Percentiles rank a stretch among this genome's conserved stretches.
Evolutionary conservation across 2,329 filamentous ascomycete species (phyloP).

Genomic region (Phialocephala sp.): DNA sequence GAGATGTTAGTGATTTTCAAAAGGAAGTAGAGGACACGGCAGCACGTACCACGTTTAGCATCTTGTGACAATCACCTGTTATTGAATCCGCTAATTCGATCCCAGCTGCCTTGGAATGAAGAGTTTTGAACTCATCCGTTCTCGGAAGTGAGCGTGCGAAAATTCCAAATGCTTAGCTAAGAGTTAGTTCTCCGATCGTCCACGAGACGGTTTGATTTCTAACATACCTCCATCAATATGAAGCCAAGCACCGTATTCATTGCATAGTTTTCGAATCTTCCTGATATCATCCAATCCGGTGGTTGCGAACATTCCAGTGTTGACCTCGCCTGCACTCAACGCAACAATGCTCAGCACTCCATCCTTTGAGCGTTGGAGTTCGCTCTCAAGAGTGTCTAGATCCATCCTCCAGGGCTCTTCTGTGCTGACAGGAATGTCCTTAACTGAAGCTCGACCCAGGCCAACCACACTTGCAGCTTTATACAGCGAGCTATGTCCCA

Average conservation of each 20-base stretch:
- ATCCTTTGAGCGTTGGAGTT: constrained; percentile 53
- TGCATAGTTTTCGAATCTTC: constrained; percentile 70
- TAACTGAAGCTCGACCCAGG: constrained; percentile 72
- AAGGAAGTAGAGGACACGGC: no score
- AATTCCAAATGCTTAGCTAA: constrained; percentile 75
- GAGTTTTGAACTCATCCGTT: constrained; percentile 58
- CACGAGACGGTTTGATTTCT: not conserved
- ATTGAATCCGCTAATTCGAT: constrained; percentile 88
- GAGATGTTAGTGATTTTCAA: not conserved
- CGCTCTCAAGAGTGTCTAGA: constrained; percentile 65
- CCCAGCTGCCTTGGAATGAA: constrained; percentile 61
- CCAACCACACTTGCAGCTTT: constrained; percentile 87
- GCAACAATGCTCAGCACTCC: constrained; percentile 75
- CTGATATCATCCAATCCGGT: constrained; percentile 51
- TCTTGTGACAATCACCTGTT: constrained; percentile 84
- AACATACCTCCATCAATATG: constrained; percentile 79
- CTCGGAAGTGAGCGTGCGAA: constrained; percentile 72
- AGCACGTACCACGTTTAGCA: constrained; percentile 79
- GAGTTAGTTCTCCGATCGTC: not conserved
- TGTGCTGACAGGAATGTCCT: constrained; percentile 58
- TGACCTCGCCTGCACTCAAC: constrained; percentile 88
- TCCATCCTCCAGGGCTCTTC: constrained; percentile 73
- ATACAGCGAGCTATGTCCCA: constrained; percentile 80
- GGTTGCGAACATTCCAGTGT: constrained; percentile 82
- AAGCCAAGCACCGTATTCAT: constrained; percentile 79